Conservation (phyloP, 225 moss, liverwort and hornwort genomes). For the Pseudoscleropodium purum region DNA sequence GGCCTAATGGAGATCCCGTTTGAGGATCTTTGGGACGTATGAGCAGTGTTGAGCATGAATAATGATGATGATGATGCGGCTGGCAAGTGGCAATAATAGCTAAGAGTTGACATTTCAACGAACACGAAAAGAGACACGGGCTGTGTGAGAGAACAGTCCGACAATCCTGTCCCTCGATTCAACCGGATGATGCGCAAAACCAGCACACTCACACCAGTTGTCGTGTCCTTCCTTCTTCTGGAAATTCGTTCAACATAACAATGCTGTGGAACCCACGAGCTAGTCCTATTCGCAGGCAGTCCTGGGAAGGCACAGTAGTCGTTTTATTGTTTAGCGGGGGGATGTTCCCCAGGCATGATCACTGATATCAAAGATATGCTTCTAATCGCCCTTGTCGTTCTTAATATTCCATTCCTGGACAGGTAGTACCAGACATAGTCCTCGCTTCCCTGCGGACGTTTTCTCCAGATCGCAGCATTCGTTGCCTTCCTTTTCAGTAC, state of each 20-base stretch:
- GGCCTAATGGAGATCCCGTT: no score
- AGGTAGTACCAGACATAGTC: background rate
- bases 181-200: background rate
- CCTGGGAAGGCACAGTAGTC: background rate
- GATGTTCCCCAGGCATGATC: background rate
- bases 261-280: background rate
- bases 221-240: background rate
- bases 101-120: background rate
- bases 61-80: background rate
- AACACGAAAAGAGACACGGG: background rate
- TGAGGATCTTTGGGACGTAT: background rate
- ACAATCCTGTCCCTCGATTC: constrained; percentile 1
- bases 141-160: background rate
- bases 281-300: background rate
- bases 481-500: background rate
- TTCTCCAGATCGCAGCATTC: background rate
- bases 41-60: background rate
- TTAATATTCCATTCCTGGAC: background rate
- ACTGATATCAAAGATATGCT: background rate
- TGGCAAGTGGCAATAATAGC: background rate
- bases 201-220: background rate
- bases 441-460: background rate
- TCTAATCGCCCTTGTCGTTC: background rate
- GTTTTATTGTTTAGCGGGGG: background rate
- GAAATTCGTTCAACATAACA: background rate